These are phyloP conservation scores for Limonium bicolor DNA, from an alignment of 148 eudicot genomes.

Conservation along the genomic window DNA sequence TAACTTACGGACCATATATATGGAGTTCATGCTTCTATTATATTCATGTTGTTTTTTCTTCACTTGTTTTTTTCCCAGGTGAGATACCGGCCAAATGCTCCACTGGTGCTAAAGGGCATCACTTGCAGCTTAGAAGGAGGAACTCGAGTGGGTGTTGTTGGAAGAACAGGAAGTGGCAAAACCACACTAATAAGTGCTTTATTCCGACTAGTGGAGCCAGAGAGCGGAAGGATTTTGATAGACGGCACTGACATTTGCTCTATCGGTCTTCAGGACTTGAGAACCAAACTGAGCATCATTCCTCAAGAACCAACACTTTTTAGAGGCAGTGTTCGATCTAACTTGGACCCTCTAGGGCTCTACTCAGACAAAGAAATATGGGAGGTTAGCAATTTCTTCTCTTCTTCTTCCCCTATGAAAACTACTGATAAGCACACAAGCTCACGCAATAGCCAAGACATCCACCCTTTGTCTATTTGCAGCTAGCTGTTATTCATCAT, in stretches of 20 bases:
- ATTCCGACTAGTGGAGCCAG: constrained; percentile 46
- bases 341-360: constrained; percentile 48
- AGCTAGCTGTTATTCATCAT: no score
- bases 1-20: neutral
- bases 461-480: neutral
- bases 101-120: constrained; percentile 52
- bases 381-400: constrained; percentile 38
- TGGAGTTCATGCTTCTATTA: neutral
- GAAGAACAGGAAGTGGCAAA: constrained; percentile 64
- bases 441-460: neutral
- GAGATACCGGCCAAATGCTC: constrained; percentile 38
- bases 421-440: neutral
- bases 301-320: constrained; percentile 70
- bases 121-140: constrained; percentile 40
- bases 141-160: constrained; percentile 39
- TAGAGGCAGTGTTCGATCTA: constrained; percentile 39
- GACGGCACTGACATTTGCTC: constrained; percentile 44
- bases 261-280: constrained; percentile 40
- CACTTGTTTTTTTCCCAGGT: constrained; percentile 19
- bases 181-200: constrained; percentile 48
- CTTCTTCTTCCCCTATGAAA: no score
- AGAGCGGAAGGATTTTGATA: constrained; percentile 26
- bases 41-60: neutral
- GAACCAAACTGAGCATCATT: constrained; percentile 37
- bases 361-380: constrained; percentile 49